Evolutionary conservation across 2,329 filamentous ascomycete genomes (phyloP).

Genomic region (Xylaria sp.): DNA sequence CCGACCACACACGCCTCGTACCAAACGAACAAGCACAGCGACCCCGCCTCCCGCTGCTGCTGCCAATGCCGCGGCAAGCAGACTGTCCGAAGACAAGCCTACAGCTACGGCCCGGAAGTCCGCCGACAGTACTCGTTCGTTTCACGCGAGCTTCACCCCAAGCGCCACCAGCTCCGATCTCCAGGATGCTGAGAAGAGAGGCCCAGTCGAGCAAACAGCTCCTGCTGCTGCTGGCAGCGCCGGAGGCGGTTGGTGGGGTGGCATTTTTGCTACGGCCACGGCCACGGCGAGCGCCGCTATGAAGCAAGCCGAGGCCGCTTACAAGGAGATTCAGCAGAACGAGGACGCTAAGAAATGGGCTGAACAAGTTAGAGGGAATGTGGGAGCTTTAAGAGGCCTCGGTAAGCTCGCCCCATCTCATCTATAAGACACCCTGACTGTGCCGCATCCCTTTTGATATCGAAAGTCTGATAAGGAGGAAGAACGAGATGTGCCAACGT

Average conservation of each 20-base stretch:
- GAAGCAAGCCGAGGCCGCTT: conserved; percentile 91
- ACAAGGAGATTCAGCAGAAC: conserved; percentile 95
- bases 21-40: conserved; percentile 62
- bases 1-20: conserved; percentile 84
- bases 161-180: conserved; percentile 72
- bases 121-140: conserved; percentile 77
- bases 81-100: conserved; percentile 73
- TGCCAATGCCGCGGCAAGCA: conserved; percentile 43
- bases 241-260: conserved; percentile 89
- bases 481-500: conserved; percentile 29
- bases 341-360: conserved; percentile 98
- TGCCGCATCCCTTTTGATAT: background rate
- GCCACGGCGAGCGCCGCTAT: conserved; percentile 74
- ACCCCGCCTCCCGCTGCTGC: conserved; percentile 61
- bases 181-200: conserved; percentile 67
- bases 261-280: conserved; percentile 80
- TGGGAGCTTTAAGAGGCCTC: conserved; percentile 78
- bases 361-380: conserved; percentile 90
- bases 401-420: conserved; percentile 62
- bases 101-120: conserved; percentile 70
- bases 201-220: conserved; percentile 56
- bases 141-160: conserved; percentile 77
- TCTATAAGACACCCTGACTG: background rate
- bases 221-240: conserved; percentile 54
- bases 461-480: conserved; percentile 5